Evolutionary conservation across 2,329 filamentous ascomycete species (phyloP).

Genomic region (Phialophora chinensis): DNA sequence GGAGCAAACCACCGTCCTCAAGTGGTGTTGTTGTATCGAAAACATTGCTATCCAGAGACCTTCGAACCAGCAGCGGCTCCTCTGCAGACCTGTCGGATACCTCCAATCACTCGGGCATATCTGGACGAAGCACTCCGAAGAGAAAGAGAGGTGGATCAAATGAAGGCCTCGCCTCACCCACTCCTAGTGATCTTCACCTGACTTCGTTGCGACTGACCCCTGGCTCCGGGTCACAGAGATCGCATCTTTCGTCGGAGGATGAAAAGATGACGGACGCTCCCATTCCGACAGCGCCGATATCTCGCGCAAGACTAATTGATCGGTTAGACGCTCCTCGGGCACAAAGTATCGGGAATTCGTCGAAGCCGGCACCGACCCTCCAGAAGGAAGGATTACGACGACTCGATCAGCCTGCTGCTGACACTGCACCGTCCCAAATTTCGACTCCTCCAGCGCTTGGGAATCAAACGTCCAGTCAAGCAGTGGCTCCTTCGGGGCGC

Average conservation of each 20-base stretch:
- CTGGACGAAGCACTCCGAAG: conserved; percentile 32
- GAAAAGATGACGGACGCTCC: conserved; percentile 27
- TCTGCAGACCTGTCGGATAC: conserved; percentile 26
- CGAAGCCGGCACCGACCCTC: background rate
- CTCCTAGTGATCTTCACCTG: conserved; percentile 34
- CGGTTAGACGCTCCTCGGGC: conserved; percentile 34
- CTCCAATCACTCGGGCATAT: conserved; percentile 19
- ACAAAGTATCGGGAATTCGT: conserved; percentile 12
- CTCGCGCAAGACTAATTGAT: conserved; percentile 34
- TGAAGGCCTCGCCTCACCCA: conserved; percentile 24
- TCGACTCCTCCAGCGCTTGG: background rate
- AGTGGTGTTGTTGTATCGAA: background rate
- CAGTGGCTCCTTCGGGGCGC: conserved; percentile 18
- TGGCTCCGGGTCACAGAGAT: conserved; percentile 15
- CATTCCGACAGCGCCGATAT: conserved; percentile 4
- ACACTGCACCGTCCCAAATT: conserved; percentile 3
- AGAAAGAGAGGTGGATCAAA: conserved; percentile 31
- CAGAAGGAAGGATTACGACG: conserved; percentile 2
- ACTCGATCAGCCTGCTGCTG: conserved; percentile 11
- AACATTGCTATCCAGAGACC: conserved; percentile 8
- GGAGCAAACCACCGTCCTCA: conserved; percentile 6
- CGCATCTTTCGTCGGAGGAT: conserved; percentile 24
- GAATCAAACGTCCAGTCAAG: conserved; percentile 11
- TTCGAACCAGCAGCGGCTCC: conserved; percentile 22
- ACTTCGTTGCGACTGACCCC: conserved; percentile 36